These are phyloP conservation scores for Polyporus tsugae DNA, from an alignment of 1,284 basidiomycete genomes.

Conservation along the genomic window DNA sequence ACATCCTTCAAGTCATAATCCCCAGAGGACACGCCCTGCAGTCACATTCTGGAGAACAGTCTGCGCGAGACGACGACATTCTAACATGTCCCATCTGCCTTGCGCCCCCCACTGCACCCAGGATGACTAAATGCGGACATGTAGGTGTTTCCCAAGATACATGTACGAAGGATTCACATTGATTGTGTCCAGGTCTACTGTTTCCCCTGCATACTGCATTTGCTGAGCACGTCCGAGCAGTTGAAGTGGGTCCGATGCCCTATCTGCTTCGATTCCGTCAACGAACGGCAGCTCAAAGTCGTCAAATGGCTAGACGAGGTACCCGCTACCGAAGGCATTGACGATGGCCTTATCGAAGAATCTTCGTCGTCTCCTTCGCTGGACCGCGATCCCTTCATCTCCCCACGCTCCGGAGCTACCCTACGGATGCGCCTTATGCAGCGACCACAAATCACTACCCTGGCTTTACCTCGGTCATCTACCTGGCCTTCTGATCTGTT, in stretches of 20 bases:
- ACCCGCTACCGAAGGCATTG: constrained; percentile 45
- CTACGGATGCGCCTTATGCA: constrained; percentile 92
- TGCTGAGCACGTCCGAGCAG: constrained; percentile 84
- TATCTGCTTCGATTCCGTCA: constrained; percentile 95
- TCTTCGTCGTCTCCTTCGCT: constrained; percentile 56
- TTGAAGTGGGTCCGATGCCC: constrained; percentile 91
- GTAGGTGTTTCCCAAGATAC: constrained; percentile 56
- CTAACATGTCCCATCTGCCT: constrained; percentile 96
- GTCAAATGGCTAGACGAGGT: constrained; percentile 84
- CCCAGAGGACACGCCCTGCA: constrained; percentile 74
- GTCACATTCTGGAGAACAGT: constrained; percentile 49
- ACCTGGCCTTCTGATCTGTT: constrained; percentile 95
- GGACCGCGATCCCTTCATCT: constrained; percentile 45
- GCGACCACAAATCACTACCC: constrained; percentile 92
- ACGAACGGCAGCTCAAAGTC: constrained; percentile 90
- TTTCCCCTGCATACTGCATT: constrained; percentile 93
- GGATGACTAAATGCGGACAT: constrained; percentile 98
- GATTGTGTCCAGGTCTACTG: constrained; percentile 75
- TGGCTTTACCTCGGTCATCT: constrained; percentile 91
- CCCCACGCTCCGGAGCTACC: constrained; percentile 59
- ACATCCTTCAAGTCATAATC: constrained; percentile 95
- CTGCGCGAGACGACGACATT: constrained; percentile 60
- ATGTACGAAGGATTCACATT: constrained; percentile 23
- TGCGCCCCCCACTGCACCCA: constrained; percentile 87
- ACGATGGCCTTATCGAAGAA: constrained; percentile 45